Evolutionary conservation across 108 stramenopile species (phyloP).

Genomic region (Nitzschia inconspicua): DNA sequence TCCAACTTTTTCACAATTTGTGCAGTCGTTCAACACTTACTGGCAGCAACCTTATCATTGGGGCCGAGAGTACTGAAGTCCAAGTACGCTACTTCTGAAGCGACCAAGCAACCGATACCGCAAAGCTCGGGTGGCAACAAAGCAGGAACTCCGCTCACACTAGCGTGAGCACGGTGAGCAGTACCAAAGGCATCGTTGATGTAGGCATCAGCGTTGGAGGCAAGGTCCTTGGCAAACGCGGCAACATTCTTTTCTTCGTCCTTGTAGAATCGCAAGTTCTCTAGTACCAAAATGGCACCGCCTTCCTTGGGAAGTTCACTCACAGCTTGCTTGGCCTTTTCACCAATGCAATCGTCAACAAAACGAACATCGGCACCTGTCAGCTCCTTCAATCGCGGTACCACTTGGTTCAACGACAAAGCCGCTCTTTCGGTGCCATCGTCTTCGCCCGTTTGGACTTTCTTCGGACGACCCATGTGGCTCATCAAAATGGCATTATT

Average conservation of each 20-base stretch:
- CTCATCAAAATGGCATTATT: conserved; percentile 70
- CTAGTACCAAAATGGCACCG: conserved; percentile 80
- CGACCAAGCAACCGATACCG: conserved; percentile 43
- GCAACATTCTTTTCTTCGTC: conserved; percentile 75
- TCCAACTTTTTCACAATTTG: background rate
- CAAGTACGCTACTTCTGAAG: conserved; percentile 44
- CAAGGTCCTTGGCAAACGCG: conserved; percentile 45
- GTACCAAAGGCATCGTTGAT: conserved; percentile 99
- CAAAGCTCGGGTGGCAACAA: conserved; percentile 41
- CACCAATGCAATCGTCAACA: conserved; percentile 71
- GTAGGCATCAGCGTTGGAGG: conserved; percentile 70
- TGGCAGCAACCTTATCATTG: conserved; percentile 31
- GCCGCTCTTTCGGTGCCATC: conserved; percentile 42
- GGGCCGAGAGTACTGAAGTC: conserved; percentile 28
- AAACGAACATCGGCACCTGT: conserved; percentile 72
- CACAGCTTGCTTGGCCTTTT: conserved; percentile 43
- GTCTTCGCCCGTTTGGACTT: conserved; percentile 53
- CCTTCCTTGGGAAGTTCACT: conserved; percentile 31
- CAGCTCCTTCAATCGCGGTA: conserved; percentile 70
- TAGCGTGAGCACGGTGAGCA: conserved; percentile 91
- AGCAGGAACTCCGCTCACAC: conserved; percentile 51
- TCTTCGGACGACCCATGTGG: conserved; percentile 87
- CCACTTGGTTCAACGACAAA: conserved; percentile 80
- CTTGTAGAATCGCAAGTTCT: conserved; percentile 95
- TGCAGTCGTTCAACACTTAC: conserved; percentile 4